phyloP scores from a whole-genome alignment of 2,329 filamentous ascomycete genomes.

The Truncatella angustata region DNA sequence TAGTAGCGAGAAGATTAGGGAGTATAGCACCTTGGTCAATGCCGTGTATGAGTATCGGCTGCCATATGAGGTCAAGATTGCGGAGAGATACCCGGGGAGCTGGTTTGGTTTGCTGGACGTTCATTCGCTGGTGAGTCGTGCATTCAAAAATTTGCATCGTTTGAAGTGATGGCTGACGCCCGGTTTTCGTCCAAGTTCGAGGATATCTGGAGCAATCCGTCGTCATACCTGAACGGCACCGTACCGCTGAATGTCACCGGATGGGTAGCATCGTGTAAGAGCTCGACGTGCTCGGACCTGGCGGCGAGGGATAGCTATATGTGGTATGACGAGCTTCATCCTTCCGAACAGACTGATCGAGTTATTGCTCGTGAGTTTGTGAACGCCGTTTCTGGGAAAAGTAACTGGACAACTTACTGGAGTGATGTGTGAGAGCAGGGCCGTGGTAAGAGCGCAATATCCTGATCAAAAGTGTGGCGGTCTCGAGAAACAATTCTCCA shows the following conservation, averaged over 20 bases:
- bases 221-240: conserved; percentile 51
- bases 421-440: too few species aligned
- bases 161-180: neutral
- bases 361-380: conserved; percentile 54
- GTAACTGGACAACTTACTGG: conserved; percentile 14
- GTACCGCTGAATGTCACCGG: conserved; percentile 51
- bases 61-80: conserved; percentile 41
- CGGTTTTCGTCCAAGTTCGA: conserved; percentile 35
- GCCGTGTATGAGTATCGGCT: conserved; percentile 49
- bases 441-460: too few species aligned
- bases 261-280: conserved; percentile 41
- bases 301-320: conserved; percentile 45
- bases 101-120: conserved; percentile 55
- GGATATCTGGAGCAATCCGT: conserved; percentile 54
- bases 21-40: conserved; percentile 49
- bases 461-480: too few species aligned
- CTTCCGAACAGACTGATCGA: conserved; percentile 51
- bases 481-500: too few species aligned
- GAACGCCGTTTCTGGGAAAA: conserved; percentile 44
- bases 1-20: conserved; percentile 48
- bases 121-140: conserved; percentile 43
- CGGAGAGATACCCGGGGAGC: conserved; percentile 43
- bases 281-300: conserved; percentile 30
- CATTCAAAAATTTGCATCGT: too few species aligned
- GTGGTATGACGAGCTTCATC: conserved; percentile 60